A percentile compares a stretch with the other conserved stretches of the same genome.
Conservation (phyloP, 768 basidiomycete genomes). For the Stropharia rugosoannulata region DNA sequence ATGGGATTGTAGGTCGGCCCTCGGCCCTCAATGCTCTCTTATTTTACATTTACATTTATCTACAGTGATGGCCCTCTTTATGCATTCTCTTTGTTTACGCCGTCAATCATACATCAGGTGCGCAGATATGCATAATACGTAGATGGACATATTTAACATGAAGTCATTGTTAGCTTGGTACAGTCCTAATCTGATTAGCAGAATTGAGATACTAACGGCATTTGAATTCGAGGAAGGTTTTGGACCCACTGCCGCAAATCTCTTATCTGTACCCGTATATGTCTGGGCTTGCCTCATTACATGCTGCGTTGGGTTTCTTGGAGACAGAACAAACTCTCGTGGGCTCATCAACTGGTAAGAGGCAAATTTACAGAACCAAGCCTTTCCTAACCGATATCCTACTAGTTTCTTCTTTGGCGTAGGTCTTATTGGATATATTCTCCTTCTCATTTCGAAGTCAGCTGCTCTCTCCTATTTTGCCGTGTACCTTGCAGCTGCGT, state of each 20-base stretch:
- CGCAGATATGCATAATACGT: conserved; percentile 7
- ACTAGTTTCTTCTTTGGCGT: conserved; percentile 24
- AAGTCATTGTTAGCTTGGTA: neutral
- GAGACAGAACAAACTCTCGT: conserved; percentile 59
- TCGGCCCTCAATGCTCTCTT: conserved; percentile 1
- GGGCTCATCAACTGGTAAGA: conserved; percentile 61
- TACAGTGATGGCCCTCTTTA: conserved; percentile 56
- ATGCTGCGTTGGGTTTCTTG: conserved; percentile 56
- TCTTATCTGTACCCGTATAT: conserved; percentile 81
- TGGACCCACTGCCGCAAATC: conserved; percentile 63
- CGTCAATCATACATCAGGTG: conserved; percentile 60
- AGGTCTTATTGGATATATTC: conserved; percentile 61
- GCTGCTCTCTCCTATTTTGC: conserved; percentile 71
- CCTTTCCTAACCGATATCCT: neutral
- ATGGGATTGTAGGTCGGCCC: conserved; percentile 57
- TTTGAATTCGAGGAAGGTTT: conserved; percentile 37
- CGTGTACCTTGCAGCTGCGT: conserved; percentile 69
- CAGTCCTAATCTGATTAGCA: neutral
- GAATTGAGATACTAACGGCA: neutral
- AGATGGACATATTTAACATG: neutral
- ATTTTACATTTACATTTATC: conserved; percentile 5
- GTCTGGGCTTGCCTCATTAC: conserved; percentile 74
- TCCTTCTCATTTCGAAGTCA: conserved; percentile 57
- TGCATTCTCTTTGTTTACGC: conserved; percentile 49
- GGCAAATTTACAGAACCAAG: neutral